These are phyloP conservation scores for Populus simonii DNA, from an alignment of 345 rosid species.

Conservation along the genomic window DNA sequence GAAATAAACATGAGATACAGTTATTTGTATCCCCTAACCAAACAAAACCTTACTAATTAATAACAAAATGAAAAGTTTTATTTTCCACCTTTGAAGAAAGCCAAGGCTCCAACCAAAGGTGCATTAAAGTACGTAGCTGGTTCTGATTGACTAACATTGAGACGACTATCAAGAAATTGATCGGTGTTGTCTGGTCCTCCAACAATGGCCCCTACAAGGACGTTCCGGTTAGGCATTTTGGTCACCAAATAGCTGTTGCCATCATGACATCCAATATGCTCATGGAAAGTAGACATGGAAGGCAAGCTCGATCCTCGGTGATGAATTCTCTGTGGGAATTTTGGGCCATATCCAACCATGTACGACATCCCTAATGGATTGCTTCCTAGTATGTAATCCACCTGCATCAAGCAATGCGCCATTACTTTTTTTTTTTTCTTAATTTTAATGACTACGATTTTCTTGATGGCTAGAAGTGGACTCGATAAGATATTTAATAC, in stretches of 20 bases:
- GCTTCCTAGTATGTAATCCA: constrained; percentile 25
- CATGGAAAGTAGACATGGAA: background rate
- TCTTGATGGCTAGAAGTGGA: too few relatives aligned
- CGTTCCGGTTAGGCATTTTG: background rate
- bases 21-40: too few relatives aligned
- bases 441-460: background rate
- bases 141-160: constrained; percentile 6
- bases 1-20: too few relatives aligned
- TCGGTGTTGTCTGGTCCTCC: constrained; percentile 21
- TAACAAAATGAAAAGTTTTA: too few relatives aligned
- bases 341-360: constrained; percentile 31
- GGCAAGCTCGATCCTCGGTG: constrained; percentile 27
- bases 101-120: constrained; percentile 12
- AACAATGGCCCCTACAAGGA: constrained; percentile 13
- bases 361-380: constrained; percentile 26
- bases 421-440: background rate
- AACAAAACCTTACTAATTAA: too few relatives aligned
- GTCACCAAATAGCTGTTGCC: background rate
- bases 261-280: constrained; percentile 1
- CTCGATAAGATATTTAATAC: constrained; percentile 13
- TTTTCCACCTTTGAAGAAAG: constrained; percentile 8
- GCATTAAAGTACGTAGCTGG: constrained; percentile 17
- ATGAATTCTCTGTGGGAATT: constrained; percentile 21
- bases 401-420: constrained; percentile 5
- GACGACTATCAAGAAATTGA: constrained; percentile 1